Conservation (phyloP, 2,329 filamentous ascomycete species). For the Fusarium chlamydosporum region DNA sequence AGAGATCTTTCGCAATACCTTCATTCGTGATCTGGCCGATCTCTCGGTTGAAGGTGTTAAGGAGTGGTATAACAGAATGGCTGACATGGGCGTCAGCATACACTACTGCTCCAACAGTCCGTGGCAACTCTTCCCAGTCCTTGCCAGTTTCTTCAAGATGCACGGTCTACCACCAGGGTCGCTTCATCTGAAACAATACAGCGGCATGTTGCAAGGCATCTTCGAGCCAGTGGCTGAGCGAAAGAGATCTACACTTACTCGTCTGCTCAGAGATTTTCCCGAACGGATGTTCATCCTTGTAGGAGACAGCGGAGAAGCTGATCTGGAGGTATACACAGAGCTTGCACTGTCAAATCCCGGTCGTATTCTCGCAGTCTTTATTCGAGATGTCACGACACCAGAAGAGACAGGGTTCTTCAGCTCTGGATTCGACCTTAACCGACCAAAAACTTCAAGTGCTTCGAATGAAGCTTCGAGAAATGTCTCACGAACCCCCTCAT, state of each 20-base stretch:
- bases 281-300: slow-evolving; percentile 90
- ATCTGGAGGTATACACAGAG: slow-evolving; percentile 97
- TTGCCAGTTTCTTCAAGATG: slow-evolving; percentile 86
- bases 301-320: slow-evolving; percentile 95
- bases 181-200: slow-evolving; percentile 96
- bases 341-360: slow-evolving; percentile 87
- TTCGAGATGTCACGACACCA: slow-evolving; percentile 92
- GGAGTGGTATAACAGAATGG: slow-evolving; percentile 88
- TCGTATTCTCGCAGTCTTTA: slow-evolving; percentile 88
- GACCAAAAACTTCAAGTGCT: slow-evolving; percentile 48
- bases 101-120: slow-evolving; percentile 99
- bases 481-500: slow-evolving; percentile 37
- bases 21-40: slow-evolving; percentile 86
- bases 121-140: slow-evolving; percentile 94
- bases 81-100: slow-evolving; percentile 84
- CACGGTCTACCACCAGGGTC: slow-evolving; percentile 88
- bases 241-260: slow-evolving; percentile 89
- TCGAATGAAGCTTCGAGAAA: slow-evolving; percentile 48
- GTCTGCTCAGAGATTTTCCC: slow-evolving; percentile 90
- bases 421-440: slow-evolving; percentile 59
- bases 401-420: slow-evolving; percentile 83
- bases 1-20: slow-evolving; percentile 97
- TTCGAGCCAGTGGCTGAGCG: slow-evolving; percentile 97
- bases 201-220: slow-evolving; percentile 96
- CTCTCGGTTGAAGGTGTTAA: slow-evolving; percentile 87